Percentiles rank a stretch among this genome's conserved stretches.
Conservation (phyloP, 2,329 filamentous ascomycete genomes). For the Diaporthe capsici region DNA sequence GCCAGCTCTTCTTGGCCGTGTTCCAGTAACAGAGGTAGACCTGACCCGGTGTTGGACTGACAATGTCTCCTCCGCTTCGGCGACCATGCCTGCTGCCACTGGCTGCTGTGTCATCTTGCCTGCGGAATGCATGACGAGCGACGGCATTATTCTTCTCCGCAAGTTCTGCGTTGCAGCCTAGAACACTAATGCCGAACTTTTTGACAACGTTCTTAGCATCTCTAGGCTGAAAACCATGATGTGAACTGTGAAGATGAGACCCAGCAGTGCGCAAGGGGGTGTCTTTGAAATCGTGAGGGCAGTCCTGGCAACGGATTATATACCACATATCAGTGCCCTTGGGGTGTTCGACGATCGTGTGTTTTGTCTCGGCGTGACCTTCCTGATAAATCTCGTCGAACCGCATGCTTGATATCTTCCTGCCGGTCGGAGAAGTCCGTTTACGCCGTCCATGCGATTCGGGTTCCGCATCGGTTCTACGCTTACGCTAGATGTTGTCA, state of each 20-base stretch:
- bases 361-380: constrained; percentile 20
- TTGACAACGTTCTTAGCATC: background rate
- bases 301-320: constrained; percentile 11
- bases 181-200: background rate
- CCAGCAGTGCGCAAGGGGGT: background rate
- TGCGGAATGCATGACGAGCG: background rate
- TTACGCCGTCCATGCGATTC: constrained; percentile 1
- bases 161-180: background rate
- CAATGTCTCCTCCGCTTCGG: background rate
- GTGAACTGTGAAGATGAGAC: background rate
- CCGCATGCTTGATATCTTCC: background rate
- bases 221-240: background rate
- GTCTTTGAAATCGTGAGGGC: constrained; percentile 9
- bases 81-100: background rate
- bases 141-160: constrained; percentile 14
- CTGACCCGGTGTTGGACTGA: constrained; percentile 5
- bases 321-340: background rate
- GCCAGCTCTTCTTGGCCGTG: constrained; percentile 6
- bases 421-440: background rate
- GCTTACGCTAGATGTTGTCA: constrained; percentile 20
- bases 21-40: constrained; percentile 1
- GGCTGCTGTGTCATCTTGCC: background rate
- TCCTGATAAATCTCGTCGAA: background rate
- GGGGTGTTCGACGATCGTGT: constrained; percentile 13
- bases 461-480: constrained; percentile 13